A percentile compares a stretch with the other conserved stretches of the same genome.
These are phyloP conservation scores for Hypoxylon fragiforme DNA, from an alignment of 495 filamentous ascomycete species.

Conservation along the genomic window DNA sequence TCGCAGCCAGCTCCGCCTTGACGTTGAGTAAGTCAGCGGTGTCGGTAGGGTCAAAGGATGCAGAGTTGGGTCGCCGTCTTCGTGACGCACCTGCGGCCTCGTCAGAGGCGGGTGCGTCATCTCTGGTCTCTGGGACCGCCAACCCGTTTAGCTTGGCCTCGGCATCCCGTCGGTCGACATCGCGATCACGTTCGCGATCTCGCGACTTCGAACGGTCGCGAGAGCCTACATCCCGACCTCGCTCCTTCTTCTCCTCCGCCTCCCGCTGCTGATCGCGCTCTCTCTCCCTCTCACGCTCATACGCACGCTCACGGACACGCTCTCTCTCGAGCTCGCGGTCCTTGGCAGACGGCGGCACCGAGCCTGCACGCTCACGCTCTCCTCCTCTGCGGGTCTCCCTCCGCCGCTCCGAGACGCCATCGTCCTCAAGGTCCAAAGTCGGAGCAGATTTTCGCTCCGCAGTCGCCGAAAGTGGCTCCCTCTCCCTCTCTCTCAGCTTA, in stretches of 20 bases:
- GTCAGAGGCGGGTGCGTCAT: constrained; percentile 27
- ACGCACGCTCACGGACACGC: constrained; percentile 40
- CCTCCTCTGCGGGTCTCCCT: constrained; percentile 38
- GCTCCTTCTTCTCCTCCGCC: constrained; percentile 22
- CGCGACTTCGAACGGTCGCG: constrained; percentile 17
- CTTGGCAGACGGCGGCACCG: constrained; percentile 27
- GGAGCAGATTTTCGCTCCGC: no score
- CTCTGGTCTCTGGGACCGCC: constrained; percentile 22
- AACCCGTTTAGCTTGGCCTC: constrained; percentile 36
- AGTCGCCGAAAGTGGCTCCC: no score
- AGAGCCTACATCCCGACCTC: constrained; percentile 16
- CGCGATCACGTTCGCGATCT: constrained; percentile 27
- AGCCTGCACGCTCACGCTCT: constrained; percentile 21
- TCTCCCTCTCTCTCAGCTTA: constrained; percentile 29
- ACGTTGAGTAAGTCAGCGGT: constrained; percentile 49
- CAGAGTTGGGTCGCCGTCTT: constrained; percentile 39
- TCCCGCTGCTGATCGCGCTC: constrained; percentile 14
- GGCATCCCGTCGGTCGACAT: constrained; percentile 30
- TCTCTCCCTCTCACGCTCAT: constrained; percentile 36
- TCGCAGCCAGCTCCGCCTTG: constrained; percentile 50
- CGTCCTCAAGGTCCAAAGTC: no score
- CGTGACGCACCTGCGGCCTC: constrained; percentile 26
- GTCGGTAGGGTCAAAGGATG: constrained; percentile 56
- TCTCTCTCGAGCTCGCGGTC: constrained; percentile 43
- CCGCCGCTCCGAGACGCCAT: constrained; percentile 20